A percentile compares a stretch with the other conserved stretches of the same genome.
phyloP scores from a whole-genome alignment of 148 eudicot species.

The Spergularia bocconei region DNA sequence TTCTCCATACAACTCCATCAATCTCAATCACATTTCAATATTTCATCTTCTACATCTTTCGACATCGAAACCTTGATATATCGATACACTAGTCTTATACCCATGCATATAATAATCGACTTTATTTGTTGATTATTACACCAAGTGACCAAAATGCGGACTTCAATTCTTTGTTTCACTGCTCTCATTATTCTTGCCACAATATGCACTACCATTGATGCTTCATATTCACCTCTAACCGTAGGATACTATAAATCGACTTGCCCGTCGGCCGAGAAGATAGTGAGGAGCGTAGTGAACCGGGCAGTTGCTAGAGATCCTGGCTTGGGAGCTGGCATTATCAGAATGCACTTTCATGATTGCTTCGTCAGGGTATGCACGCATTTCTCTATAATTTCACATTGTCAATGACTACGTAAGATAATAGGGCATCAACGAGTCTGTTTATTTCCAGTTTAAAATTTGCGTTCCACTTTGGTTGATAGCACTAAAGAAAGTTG shows the following conservation, averaged over 20 bases:
- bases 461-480: no score
- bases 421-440: no score
- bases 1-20: no score
- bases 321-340: slow-evolving; percentile 42
- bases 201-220: not conserved
- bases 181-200: not conserved
- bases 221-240: slow-evolving; percentile 10
- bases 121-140: no score
- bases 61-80: no score
- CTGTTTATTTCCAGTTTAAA: no score
- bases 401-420: no score
- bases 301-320: slow-evolving; percentile 29
- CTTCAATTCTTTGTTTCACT: slow-evolving; percentile 2
- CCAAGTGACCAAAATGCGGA: not conserved
- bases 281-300: slow-evolving; percentile 33
- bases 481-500: no score
- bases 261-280: slow-evolving; percentile 38
- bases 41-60: not conserved
- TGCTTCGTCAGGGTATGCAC: slow-evolving; percentile 48
- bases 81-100: no score
- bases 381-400: not conserved
- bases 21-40: no score
- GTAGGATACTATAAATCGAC: slow-evolving; percentile 31
- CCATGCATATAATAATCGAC: no score
- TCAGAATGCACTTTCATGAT: slow-evolving; percentile 48